phyloP scores from a whole-genome alignment of 306 rosid genomes.

The Luffa acutangula region DNA sequence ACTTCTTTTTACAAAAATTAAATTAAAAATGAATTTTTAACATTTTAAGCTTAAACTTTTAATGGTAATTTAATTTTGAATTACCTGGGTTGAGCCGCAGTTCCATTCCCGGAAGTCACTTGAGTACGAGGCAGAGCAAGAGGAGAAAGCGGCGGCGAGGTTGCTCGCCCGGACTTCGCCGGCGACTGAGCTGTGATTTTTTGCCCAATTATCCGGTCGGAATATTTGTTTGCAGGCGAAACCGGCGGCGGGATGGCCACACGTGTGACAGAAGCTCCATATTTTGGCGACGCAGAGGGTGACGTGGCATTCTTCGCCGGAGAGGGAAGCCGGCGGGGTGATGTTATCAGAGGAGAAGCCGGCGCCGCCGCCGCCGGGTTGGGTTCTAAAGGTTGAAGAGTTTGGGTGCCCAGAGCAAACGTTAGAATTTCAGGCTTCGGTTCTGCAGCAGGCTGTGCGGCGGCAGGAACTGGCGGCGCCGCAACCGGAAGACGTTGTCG shows the following conservation, averaged over 20 bases:
- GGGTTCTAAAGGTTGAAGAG: not conserved
- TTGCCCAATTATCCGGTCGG: not conserved
- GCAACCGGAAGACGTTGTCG: conserved; percentile 43
- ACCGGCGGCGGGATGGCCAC: conserved; percentile 26
- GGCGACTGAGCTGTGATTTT: conserved; percentile 12
- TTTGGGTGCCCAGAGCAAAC: not conserved
- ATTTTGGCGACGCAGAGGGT: conserved; percentile 1
- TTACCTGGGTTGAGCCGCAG: conserved; percentile 3
- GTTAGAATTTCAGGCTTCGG: not conserved
- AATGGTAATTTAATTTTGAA: no score
- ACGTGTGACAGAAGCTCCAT: conserved; percentile 24
- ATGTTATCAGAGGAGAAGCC: not conserved
- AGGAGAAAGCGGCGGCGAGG: conserved; percentile 54
- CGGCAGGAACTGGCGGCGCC: conserved; percentile 4
- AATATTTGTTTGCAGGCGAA: not conserved
- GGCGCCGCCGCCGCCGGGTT: not conserved
- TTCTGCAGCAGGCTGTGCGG: conserved; percentile 3
- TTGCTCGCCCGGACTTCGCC: conserved; percentile 2
- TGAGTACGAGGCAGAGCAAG: conserved; percentile 3
- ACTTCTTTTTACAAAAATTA: no score
- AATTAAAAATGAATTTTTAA: no score
- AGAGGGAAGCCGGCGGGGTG: not conserved
- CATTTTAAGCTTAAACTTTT: no score
- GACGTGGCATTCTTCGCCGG: not conserved
- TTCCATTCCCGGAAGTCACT: not conserved